A percentile compares a stretch with the other conserved stretches of the same genome.
These are phyloP conservation scores for Entomortierella chlamydospora DNA, from an alignment of 192 early-diverging fungal species.

Conservation along the genomic window DNA sequence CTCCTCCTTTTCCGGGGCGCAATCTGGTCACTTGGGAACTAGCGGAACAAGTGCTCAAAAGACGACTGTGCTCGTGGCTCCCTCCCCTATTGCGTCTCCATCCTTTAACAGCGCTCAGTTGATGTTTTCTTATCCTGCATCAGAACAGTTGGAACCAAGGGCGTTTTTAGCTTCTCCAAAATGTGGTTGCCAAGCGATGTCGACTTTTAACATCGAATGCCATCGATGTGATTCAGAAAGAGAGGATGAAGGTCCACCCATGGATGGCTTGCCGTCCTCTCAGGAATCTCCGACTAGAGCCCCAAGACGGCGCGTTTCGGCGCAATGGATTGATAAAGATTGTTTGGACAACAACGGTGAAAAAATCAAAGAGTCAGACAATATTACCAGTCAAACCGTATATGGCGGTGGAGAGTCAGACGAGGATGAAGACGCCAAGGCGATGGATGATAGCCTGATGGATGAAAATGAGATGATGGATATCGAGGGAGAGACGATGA, in stretches of 20 bases:
- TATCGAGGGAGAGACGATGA: constrained; percentile 6
- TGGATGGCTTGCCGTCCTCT: constrained; percentile 6
- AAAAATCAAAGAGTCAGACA: not conserved
- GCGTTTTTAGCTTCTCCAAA: constrained; percentile 19
- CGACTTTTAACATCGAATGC: not conserved
- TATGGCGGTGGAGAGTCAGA: constrained; percentile 1
- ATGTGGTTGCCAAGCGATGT: not conserved
- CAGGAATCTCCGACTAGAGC: not conserved
- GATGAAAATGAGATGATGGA: constrained; percentile 15
- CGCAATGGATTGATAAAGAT: not conserved
- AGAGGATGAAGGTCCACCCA: constrained; percentile 18
- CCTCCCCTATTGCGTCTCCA: constrained; percentile 40
- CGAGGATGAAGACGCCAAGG: not conserved
- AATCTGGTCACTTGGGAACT: not conserved
- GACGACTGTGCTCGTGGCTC: constrained; percentile 27
- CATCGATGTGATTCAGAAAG: not conserved
- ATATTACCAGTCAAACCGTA: not conserved
- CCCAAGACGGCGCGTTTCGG: not conserved
- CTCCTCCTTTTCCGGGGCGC: constrained; percentile 6
- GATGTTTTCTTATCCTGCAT: constrained; percentile 17
- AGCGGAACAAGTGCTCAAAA: not conserved
- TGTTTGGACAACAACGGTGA: constrained; percentile 37
- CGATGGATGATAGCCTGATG: constrained; percentile 5
- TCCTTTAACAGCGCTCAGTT: constrained; percentile 5
- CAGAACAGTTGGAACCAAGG: constrained; percentile 10